Evolutionary conservation across 495 filamentous ascomycete genomes (phyloP), one percentile per base, ranked within the genome.

Genomic region (Aspergillus coremiiformis): DNA sequence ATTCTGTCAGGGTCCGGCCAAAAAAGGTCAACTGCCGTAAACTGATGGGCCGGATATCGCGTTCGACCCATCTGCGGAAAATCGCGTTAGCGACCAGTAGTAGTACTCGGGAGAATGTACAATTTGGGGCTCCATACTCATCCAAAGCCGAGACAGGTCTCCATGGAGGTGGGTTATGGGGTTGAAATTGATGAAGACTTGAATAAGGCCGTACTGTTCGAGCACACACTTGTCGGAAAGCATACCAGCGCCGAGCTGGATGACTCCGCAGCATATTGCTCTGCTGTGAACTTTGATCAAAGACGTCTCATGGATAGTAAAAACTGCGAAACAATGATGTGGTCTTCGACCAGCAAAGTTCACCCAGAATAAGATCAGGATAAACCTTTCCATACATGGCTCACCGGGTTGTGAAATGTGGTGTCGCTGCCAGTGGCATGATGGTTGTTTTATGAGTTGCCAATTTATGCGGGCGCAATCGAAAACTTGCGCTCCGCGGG

Each of bases 1-100:
- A 75, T 67, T 97, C 94, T 33, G 91, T 96, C 65, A 98, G 68
- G 11, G 90, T 90, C 22, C 93, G 85, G 6, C 85, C 84, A 63
- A 97, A 99, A 58, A 97, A 94, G 61, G 93, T 96, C 58, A 99
- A 78, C 66, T 94, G 90, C 33, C 90, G 84, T 48, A 96, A 72
- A 67, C 86, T 90, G 61, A 96, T 94, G 0, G 91, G 89, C 23
- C 87, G 78, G 8, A 90, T 87, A 61, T 90, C 83, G 46, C 85
- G 84, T 53, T 85, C 82, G 35, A 93, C 90, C 87, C 87, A 96
- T 75, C 89, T 95, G 58, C 17, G 23, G 50, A 17, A 22, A 21
- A 35, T 41, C 23, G 46, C 53, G 41, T 54, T 47, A 63, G 54
- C 44, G 5, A 49, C 10, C 3, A 19, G 21, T 30, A 1, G 14